A percentile compares a stretch with the other conserved stretches of the same genome.
Conservation (phyloP, 108 stramenopile species). For the Aurantiochytrium sp. region DNA sequence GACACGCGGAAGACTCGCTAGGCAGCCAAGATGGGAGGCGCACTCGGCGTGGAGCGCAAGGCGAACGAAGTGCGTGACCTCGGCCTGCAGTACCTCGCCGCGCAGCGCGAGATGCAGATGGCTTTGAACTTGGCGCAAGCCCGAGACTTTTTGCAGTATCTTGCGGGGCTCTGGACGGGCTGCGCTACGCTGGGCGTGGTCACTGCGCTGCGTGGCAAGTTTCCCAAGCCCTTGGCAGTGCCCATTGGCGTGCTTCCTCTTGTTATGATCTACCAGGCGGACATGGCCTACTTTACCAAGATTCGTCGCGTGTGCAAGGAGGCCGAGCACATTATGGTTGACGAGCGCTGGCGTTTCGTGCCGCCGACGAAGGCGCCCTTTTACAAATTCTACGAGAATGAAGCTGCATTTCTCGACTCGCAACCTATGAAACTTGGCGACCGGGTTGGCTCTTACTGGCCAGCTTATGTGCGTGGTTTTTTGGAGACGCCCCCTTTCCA, state of each 20-base stretch:
- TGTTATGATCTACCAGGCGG: background rate
- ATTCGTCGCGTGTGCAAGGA: conserved; percentile 5
- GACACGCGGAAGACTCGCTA: no score
- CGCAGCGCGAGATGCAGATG: conserved; percentile 18
- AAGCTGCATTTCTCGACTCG: background rate
- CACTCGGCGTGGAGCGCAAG: background rate
- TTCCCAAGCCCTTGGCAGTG: background rate
- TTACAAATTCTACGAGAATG: background rate
- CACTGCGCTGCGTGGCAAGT: background rate
- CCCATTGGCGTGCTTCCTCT: background rate
- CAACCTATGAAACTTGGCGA: background rate
- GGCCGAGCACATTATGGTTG: background rate
- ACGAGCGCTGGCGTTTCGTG: background rate
- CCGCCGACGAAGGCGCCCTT: background rate
- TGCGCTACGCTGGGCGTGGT: background rate
- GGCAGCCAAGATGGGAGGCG: background rate
- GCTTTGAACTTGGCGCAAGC: background rate
- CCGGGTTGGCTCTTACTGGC: background rate
- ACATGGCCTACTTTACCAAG: conserved; percentile 8
- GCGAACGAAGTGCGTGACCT: background rate
- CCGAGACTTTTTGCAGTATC: background rate
- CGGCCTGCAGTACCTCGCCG: background rate
- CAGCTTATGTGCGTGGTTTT: background rate
- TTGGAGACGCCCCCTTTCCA: background rate
- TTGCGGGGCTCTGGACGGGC: background rate